These are phyloP conservation scores for Gymnopilus junonius DNA, from an alignment of 768 basidiomycete genomes.

Conservation along the genomic window DNA sequence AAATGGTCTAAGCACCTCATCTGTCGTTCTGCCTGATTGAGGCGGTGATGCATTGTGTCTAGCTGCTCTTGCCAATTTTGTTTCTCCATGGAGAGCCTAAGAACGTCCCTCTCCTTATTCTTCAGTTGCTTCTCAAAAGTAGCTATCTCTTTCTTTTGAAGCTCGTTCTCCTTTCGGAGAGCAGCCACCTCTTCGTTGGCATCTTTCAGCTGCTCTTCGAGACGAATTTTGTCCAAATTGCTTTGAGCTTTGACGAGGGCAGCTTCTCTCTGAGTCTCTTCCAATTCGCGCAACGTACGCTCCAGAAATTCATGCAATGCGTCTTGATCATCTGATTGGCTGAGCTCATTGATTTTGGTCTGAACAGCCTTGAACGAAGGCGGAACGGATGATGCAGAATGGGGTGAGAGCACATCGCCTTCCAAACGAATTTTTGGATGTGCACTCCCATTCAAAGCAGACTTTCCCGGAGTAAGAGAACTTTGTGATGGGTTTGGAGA, in stretches of 20 bases:
- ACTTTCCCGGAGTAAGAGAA: not conserved
- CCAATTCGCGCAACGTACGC: constrained; percentile 1
- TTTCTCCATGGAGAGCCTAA: constrained; percentile 14
- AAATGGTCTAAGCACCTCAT: constrained; percentile 17
- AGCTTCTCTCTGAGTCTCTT: not conserved
- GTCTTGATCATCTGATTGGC: not conserved
- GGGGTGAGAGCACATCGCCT: not conserved
- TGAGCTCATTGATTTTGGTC: not conserved
- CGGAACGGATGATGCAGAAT: not conserved
- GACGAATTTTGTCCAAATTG: constrained; percentile 1
- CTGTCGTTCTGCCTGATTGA: constrained; percentile 10
- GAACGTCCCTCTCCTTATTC: not conserved
- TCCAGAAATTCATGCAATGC: constrained; percentile 5
- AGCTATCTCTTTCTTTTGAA: not conserved
- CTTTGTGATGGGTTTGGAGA: not conserved
- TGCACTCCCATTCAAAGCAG: not conserved
- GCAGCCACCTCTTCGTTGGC: not conserved
- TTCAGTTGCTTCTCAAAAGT: not conserved
- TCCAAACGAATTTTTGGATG: not conserved
- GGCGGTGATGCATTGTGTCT: constrained; percentile 19
- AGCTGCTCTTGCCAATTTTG: constrained; percentile 20
- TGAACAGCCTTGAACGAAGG: not conserved
- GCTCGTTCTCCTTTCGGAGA: not conserved
- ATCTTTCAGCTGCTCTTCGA: not conserved
- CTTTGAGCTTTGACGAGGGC: not conserved